These are phyloP conservation scores for Cytospora leucostoma DNA, from an alignment of 2,329 filamentous ascomycete genomes.

Conservation along the genomic window DNA sequence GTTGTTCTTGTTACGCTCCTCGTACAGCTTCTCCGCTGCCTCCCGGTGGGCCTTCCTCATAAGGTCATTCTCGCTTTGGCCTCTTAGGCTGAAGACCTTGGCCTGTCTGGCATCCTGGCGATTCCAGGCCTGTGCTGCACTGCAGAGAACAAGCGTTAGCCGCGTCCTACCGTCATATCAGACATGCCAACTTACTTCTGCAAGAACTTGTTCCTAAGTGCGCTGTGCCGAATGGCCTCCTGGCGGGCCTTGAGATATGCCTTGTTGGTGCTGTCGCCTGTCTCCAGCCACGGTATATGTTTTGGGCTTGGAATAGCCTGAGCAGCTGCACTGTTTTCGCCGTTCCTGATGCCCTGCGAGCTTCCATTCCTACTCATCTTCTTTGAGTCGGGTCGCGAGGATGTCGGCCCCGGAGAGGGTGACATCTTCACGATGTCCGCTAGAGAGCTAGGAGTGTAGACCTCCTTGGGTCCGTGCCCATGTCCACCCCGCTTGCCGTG, in stretches of 20 bases:
- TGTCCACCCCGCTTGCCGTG: slow-evolving; percentile 89
- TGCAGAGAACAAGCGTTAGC: slow-evolving; percentile 39
- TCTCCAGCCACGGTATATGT: slow-evolving; percentile 95
- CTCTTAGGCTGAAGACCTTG: slow-evolving; percentile 89
- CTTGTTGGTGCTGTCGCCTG: slow-evolving; percentile 86
- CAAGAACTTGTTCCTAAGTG: slow-evolving; percentile 92
- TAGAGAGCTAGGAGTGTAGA: slow-evolving; percentile 70
- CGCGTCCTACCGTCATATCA: slow-evolving; percentile 1
- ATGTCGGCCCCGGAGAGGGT: slow-evolving; percentile 72
- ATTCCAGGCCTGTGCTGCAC: slow-evolving; percentile 97
- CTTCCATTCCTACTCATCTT: slow-evolving; percentile 65
- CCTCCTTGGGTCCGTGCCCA: slow-evolving; percentile 69
- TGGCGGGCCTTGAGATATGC: slow-evolving; percentile 92
- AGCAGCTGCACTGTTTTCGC: slow-evolving; percentile 78
- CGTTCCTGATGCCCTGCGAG: slow-evolving; percentile 62
- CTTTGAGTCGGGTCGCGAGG: slow-evolving; percentile 60
- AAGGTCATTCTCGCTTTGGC: slow-evolving; percentile 93
- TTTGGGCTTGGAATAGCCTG: slow-evolving; percentile 84
- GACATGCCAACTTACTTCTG: slow-evolving; percentile 66
- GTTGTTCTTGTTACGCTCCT: slow-evolving; percentile 80
- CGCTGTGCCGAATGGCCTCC: slow-evolving; percentile 96
- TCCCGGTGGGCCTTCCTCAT: slow-evolving; percentile 98
- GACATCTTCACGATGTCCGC: slow-evolving; percentile 96
- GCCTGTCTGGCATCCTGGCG: slow-evolving; percentile 94
- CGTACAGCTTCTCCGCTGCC: slow-evolving; percentile 87